Evolutionary conservation across 305 asterid genomes (phyloP), one percentile per base, ranked within the genome.

Genomic region (Fraxinus paxiana): DNA sequence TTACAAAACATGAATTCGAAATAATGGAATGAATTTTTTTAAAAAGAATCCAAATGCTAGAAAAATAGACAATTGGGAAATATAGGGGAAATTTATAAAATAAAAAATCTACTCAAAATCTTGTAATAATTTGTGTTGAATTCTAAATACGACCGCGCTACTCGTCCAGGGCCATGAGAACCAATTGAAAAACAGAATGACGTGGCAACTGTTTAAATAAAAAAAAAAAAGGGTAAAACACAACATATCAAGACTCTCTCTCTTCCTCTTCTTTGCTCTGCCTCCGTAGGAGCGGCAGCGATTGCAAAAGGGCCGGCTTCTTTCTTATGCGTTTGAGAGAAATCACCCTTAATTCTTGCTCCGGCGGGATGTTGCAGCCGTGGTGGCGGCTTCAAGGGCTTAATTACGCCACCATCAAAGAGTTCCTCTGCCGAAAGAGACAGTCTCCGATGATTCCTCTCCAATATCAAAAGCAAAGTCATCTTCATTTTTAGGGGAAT

Each of bases 401-500:
- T 92, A 0, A 94, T 91, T 33, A 94, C 88, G 1, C 97, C 98
- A 20, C 92, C 92, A 73, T 88, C 92, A 26, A 94, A 94, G 15
- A 94, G 88, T 18, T 94, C 98, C 3, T 92, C 97, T 0, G 97
- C 98, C 0, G 94, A 87, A 2, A 90, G 78, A 13, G 94, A 91
- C 30, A 0, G 77, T 86, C 1, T 73, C 92, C 78, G 85, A 80
- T 18, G 73, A 26, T 2, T 91, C 92, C 17, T 82, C 87, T 37
- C 88, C 81, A 2, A 90, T 85, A 35, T 90, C 92, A 13, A 94
- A 89, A 0, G 90, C 97, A 17, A 94, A 94, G 5, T 90, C 96
- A 78, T 15, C 73, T 3, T 4, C 73, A 8, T 65, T 28, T 3
- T 65, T 20, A 4, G 37, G 17, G 18, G 37, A 65, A 4, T 20